Conservation (phyloP, 1,284 basidiomycete species). For the Puccinia horiana region DNA sequence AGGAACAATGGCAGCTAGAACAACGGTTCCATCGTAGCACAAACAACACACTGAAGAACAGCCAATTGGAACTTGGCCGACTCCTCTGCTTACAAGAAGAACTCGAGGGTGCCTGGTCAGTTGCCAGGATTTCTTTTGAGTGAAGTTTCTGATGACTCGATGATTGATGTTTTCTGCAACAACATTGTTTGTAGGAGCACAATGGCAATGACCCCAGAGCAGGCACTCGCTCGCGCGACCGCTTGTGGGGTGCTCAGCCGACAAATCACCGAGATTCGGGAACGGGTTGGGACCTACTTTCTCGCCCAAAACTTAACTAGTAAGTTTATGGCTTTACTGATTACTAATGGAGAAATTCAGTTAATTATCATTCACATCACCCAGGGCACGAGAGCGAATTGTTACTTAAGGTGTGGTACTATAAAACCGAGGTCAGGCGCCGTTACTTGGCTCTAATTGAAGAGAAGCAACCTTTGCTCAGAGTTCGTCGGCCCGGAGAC, state of each 20-base stretch:
- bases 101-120: background rate
- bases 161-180: background rate
- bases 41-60: background rate
- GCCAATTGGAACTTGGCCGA: constrained; percentile 3
- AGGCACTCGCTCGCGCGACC: constrained; percentile 2
- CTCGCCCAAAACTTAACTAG: background rate
- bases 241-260: background rate
- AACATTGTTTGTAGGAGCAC: background rate
- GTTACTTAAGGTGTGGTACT: constrained; percentile 3
- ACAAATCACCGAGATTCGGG: background rate
- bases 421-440: background rate
- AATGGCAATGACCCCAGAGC: background rate
- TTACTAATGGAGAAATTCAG: background rate
- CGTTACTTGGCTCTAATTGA: background rate
- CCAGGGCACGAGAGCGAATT: background rate
- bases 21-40: no score
- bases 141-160: background rate
- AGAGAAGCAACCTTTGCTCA: background rate
- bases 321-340: background rate
- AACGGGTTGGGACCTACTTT: background rate
- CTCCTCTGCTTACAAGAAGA: background rate
- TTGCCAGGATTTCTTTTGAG: background rate
- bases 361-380: background rate
- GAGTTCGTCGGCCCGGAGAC: no score
- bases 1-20: no score